phyloP scores from a whole-genome alignment of 2,329 filamentous ascomycete species.

The Mycogone perniciosa region DNA sequence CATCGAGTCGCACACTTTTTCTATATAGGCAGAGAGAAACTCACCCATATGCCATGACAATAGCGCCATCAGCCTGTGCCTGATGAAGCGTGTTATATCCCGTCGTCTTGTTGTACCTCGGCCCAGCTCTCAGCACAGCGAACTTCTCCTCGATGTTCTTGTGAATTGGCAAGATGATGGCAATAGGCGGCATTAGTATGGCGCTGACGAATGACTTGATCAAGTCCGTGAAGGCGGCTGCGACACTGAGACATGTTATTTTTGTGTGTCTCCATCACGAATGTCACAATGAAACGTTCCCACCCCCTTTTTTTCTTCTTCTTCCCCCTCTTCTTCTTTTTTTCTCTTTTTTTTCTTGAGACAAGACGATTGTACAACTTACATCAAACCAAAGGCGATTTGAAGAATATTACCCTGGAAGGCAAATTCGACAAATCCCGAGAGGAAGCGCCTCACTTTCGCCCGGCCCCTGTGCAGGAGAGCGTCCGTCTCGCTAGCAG shows the following conservation, averaged over 20 bases:
- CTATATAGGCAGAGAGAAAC: constrained; percentile 16
- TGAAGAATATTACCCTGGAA: constrained; percentile 69
- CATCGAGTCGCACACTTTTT: too few species aligned
- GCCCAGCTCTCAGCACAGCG: constrained; percentile 54
- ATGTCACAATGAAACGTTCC: neutral
- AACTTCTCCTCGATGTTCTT: constrained; percentile 72
- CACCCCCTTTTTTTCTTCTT: neutral
- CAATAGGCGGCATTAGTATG: constrained; percentile 62
- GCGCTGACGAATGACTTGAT: constrained; percentile 68
- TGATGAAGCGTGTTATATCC: constrained; percentile 67
- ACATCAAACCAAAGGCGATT: constrained; percentile 72
- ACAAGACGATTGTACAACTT: constrained; percentile 17
- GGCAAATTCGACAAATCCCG: constrained; percentile 65
- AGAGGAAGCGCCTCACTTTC: constrained; percentile 46
- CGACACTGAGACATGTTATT: constrained; percentile 43
- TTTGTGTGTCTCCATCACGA: neutral
- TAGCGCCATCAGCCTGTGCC: constrained; percentile 63
- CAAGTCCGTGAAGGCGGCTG: constrained; percentile 63
- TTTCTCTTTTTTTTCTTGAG: neutral
- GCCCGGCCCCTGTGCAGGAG: constrained; percentile 43
- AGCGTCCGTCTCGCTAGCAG: constrained; percentile 25
- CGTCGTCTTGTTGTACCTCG: constrained; percentile 41
- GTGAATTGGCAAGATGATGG: constrained; percentile 61
- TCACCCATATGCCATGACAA: constrained; percentile 65
- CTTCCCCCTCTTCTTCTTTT: neutral